Base-by-base conservation (phyloP, 2,329 filamentous ascomycete species). In the Pseudodiploospora longispora region DNA sequence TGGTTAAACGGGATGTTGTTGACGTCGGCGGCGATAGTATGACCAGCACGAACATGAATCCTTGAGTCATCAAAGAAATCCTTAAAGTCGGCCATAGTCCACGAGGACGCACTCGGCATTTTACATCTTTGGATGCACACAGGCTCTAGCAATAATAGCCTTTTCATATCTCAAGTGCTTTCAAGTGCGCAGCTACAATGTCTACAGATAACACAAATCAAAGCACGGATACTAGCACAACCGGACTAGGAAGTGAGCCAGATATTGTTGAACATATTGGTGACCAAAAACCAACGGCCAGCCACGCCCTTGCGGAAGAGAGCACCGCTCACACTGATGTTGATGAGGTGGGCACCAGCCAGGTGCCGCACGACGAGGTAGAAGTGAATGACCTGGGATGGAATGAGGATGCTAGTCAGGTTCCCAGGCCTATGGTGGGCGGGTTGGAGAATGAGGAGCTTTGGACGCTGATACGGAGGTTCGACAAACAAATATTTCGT, bases 361-460 rank as follows among this genome's bases (percentile, higher is more conserved):
- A 79, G 57, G 57, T 66, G 12, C 64, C 69, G 9, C 68, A 74
- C 42, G 67, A 71, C 6, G 73, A 63, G 46, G 56, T 69, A 32
- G 80, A 83, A 47, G 80, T 84, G 3, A 72, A 73, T 38, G 73
- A 87, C 53, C 59, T 87, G 12, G 83, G 83, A n/a, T 87, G 83
- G 83, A 78, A 83, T 49, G 72, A 82, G 47, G 67, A 71, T 30
- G 70, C 76, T 42, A 63, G 74, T 29, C 57, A 70, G n/a, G 74
- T 84, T 31, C 64, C 75, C 0, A 66, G 65, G 29, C 80, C 78
- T 0, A 66, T 89, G 8, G 78, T 87, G 0, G 79, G 81, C 1
- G 82, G 83, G 0, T 59, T 89, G 47, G 69, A 71, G 9, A 89
- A 89, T 50, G 83, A 89, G 34, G 80, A 88, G 49, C 62, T 88